Base-by-base conservation (phyloP, 2,329 filamentous ascomycete species). In the Fusarium begoniae region DNA sequence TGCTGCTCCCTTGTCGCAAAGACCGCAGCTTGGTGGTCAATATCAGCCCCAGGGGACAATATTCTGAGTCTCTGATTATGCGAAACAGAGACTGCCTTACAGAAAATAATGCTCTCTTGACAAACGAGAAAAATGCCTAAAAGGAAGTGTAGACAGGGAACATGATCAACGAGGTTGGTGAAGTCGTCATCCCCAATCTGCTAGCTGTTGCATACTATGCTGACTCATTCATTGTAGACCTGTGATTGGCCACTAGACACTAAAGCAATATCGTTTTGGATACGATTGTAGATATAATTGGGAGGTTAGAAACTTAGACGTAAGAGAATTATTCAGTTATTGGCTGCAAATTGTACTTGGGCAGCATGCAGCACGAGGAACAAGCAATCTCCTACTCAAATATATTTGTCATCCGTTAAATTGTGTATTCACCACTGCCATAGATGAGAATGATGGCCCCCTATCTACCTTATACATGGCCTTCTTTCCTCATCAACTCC, bases 191-290 rank as follows among this genome's bases (percentile, higher is more conserved):
- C 28, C 47, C 40, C 26, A 69, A 54, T 44, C 48, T 38, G 18
- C 28, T 53, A 24, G 38, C 18, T 64, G 44, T 51, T 44, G 30
- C 14, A 55, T 50, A 38, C 40, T n/a, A 28, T 64, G 67, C 66
- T 72, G 63, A 72, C 54, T 72, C 69, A 72, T 67, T 54, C n/a
- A 30, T 9, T 37, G 24, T 38, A 26, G 30, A 15, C 15, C 30
- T 41, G 11, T 45, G 48, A 64, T 72, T 64, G 55, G 63, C 12
- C 55, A 26, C 37, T 30, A 41, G 38, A 47, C 32, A 24, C n/a
- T 11, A 38, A 48, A 24, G 40, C 30, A 53, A 67, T 62, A 41
- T 70, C 43, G 35, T 47, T 54, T 35, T 40, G 22, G n/a, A 55
- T 55, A 55, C 35, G 24, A 18, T 41, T 26, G 20, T 17, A 55